Conservation (phyloP, 2,329 filamentous ascomycete genomes). For the Microsporum audouinii region DNA sequence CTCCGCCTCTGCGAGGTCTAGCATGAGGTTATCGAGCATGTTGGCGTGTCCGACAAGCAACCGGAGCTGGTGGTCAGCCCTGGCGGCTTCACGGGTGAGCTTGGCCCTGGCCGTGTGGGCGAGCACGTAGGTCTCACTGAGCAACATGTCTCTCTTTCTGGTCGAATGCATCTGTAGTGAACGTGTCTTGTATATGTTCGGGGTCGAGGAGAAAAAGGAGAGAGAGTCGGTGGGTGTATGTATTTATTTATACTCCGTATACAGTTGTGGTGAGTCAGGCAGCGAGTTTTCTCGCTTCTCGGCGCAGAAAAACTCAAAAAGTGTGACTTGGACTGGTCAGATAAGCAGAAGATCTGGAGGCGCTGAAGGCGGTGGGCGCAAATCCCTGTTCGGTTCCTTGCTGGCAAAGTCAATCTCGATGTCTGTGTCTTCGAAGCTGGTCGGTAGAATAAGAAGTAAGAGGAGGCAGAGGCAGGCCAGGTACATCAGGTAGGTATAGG, state of each 20-base stretch:
- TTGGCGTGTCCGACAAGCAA: conserved; percentile 96
- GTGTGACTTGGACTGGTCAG: neutral
- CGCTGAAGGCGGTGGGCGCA: neutral
- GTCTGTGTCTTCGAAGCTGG: neutral
- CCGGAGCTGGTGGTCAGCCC: conserved; percentile 85
- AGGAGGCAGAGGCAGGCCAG: neutral
- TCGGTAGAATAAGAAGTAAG: neutral
- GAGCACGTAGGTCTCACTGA: conserved; percentile 97
- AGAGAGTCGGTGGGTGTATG: neutral
- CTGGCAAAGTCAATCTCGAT: neutral
- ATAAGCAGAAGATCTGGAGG: neutral
- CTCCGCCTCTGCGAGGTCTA: conserved; percentile 83
- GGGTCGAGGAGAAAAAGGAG: neutral
- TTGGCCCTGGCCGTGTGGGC: conserved; percentile 93
- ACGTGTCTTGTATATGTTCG: neutral
- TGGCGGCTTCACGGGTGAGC: conserved; percentile 84
- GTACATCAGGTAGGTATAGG: neutral
- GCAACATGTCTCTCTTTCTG: conserved; percentile 78
- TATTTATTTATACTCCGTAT: neutral
- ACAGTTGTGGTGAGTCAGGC: neutral
- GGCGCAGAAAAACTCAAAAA: neutral
- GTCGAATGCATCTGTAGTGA: neutral
- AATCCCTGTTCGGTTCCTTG: neutral
- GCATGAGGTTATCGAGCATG: conserved; percentile 90
- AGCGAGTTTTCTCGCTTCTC: neutral